Evolutionary conservation across 2,329 filamentous ascomycete species (phyloP).

Genomic region (Colletotrichum tamarilloi): DNA sequence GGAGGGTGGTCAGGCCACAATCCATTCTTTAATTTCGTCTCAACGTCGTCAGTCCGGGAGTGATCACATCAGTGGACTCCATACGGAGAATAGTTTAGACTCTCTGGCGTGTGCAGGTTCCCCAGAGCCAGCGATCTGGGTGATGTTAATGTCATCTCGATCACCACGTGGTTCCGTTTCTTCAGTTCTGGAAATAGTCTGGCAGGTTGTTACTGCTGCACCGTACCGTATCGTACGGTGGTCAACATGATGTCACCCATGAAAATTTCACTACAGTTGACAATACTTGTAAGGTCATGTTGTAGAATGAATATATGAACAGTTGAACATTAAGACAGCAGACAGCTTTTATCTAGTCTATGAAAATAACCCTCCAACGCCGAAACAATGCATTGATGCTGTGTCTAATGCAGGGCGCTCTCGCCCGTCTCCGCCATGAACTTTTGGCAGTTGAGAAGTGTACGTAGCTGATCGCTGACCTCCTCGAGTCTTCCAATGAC

Average conservation of each 20-base stretch:
- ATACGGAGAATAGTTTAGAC: not conserved
- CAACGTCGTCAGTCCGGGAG: not conserved
- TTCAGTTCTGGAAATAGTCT: not conserved
- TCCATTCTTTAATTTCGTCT: not conserved
- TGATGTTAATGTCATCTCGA: not conserved
- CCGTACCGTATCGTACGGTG: not conserved
- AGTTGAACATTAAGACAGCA: not conserved
- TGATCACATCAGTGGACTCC: not conserved
- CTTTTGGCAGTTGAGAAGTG: conserved; percentile 67
- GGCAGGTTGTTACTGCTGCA: not conserved
- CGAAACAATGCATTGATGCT: conserved; percentile 20
- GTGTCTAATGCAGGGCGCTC: conserved; percentile 50
- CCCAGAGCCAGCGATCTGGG: not conserved
- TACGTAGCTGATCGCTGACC: conserved; percentile 69
- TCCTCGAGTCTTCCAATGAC: conserved; percentile 62
- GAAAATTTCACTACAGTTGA: not conserved
- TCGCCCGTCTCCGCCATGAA: conserved; percentile 60
- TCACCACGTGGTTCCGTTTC: not conserved
- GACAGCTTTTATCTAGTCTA: conserved; percentile 29
- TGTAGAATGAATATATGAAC: not conserved
- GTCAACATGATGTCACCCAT: not conserved
- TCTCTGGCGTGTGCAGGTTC: not conserved
- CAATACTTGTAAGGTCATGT: not conserved
- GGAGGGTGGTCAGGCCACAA: not conserved
- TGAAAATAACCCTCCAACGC: conserved; percentile 19